Percentiles rank a stretch among this genome's conserved stretches.
Conservation (phyloP, 257 asterid species). For the Solanum medicagineum region DNA sequence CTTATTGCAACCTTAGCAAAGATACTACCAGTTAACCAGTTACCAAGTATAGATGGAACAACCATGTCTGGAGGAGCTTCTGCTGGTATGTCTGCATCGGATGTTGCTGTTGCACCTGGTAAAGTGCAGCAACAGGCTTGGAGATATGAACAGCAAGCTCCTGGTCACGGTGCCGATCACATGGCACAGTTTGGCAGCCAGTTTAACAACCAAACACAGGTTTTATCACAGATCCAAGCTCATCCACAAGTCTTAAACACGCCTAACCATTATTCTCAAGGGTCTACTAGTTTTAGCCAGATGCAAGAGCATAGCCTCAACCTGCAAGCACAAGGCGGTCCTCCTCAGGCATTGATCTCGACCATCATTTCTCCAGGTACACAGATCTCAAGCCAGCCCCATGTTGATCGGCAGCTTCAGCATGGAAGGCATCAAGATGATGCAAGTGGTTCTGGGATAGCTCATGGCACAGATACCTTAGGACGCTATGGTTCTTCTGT, state of each 20-base stretch:
- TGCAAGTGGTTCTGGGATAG: conserved; percentile 26
- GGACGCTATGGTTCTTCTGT: conserved; percentile 40
- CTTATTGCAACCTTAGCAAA: conserved; percentile 78
- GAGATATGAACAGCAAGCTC: conserved; percentile 34
- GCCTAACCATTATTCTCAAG: conserved; percentile 27
- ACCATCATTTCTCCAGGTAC: conserved; percentile 29
- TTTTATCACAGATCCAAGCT: conserved; percentile 33
- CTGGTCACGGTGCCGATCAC: conserved; percentile 28
- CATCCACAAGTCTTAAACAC: conserved; percentile 22
- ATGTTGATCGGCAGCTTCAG: conserved; percentile 40
- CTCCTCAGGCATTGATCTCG: conserved; percentile 29
- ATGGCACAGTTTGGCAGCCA: conserved; percentile 35
- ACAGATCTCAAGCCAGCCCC: conserved; percentile 25
- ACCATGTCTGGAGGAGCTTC: conserved; percentile 21
- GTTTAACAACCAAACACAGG: conserved; percentile 36
- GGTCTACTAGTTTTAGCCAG: conserved; percentile 27
- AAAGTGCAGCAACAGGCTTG: conserved; percentile 29
- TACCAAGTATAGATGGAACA: conserved; percentile 33
- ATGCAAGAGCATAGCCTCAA: conserved; percentile 26
- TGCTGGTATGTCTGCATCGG: conserved; percentile 17
- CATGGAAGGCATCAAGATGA: conserved; percentile 32
- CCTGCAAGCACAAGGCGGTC: conserved; percentile 25
- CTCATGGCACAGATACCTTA: conserved; percentile 38
- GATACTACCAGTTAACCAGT: conserved; percentile 37
- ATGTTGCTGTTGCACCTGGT: conserved; percentile 31